phyloP scores from a whole-genome alignment of 2,329 filamentous ascomycete genomes.

The Fusarium pilosicola region DNA sequence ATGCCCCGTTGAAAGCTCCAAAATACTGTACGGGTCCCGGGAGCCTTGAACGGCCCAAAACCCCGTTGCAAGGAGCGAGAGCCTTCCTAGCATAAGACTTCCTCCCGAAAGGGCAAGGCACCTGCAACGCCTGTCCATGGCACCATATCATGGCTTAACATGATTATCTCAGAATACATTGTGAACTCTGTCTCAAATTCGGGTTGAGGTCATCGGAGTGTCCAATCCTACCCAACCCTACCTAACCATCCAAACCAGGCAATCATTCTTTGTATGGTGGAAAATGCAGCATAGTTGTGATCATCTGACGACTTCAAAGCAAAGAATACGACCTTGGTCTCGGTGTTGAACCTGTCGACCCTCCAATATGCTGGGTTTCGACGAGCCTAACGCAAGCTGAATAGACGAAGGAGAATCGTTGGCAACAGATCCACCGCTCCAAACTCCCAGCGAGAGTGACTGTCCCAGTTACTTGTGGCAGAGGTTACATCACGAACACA shows the following conservation, averaged over 20 bases:
- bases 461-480: background rate
- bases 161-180: too few relatives aligned
- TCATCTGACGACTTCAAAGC: too few relatives aligned
- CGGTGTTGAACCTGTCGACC: too few relatives aligned
- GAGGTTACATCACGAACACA: background rate
- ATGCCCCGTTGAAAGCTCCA: background rate
- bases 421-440: background rate
- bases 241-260: background rate
- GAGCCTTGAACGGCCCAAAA: background rate
- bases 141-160: too few relatives aligned
- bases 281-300: background rate
- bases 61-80: too few relatives aligned
- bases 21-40: background rate
- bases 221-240: background rate
- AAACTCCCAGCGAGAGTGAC: background rate
- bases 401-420: background rate
- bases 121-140: too few relatives aligned
- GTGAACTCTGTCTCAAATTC: background rate
- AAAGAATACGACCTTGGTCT: too few relatives aligned
- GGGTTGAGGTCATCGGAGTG: background rate
- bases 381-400: background rate
- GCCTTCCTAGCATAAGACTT: too few relatives aligned
- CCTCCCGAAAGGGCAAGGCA: too few relatives aligned
- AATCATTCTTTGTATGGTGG: background rate
- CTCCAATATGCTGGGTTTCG: background rate